Base-by-base conservation (phyloP, 2,329 filamentous ascomycete genomes). In the Colletotrichum siamense region DNA sequence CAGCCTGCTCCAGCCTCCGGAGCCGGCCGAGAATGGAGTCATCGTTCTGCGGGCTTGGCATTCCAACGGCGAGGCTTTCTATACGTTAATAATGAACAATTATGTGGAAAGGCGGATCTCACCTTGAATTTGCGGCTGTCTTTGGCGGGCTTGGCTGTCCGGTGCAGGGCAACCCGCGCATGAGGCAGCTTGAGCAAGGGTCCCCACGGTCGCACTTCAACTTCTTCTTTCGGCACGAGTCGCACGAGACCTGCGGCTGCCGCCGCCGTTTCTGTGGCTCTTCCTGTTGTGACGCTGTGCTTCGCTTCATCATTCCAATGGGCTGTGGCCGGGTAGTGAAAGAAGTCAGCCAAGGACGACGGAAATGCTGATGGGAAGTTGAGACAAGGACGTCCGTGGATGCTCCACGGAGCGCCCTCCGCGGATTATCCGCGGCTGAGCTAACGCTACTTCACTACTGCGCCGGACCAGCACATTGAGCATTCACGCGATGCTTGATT, bases 161-260 rank as follows among this genome's bases (percentile, higher is more conserved):
- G 8, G 79, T 73, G 68, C 83, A 84, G 10, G 75, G 28, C 28
- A 82, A 69, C 1, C 79, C 78, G 18, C 83, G 81, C 8, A 80
- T 71, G 15, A 77, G 70, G 61, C 83, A 84, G 63, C 79, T 82
- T 13, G 78, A 79, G 52, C 83, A 84, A 7, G 82, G 82, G 24
- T 75, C 57, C 3, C 57, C 74, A 18, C 81, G 79, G 72, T 83
- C 81, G 69, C 83, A 84, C 74, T 84, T 84, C 62, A 83, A 79
- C 78, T 84, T 84, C 73, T 82, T 83, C 30, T 63, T 77, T 15
- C 83, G 80, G 70, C 82, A 84, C 18, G 80, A 82, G 65, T 81
- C 78, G 71, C 83, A 84, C n/a, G 82, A 82, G 28, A 77, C 79
- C 49, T 82, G 82, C 9, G 81, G 81, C 61, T 84, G 82, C 18